Conservation (phyloP, 163 green algal genomes). For the Chlorella variabilis region DNA sequence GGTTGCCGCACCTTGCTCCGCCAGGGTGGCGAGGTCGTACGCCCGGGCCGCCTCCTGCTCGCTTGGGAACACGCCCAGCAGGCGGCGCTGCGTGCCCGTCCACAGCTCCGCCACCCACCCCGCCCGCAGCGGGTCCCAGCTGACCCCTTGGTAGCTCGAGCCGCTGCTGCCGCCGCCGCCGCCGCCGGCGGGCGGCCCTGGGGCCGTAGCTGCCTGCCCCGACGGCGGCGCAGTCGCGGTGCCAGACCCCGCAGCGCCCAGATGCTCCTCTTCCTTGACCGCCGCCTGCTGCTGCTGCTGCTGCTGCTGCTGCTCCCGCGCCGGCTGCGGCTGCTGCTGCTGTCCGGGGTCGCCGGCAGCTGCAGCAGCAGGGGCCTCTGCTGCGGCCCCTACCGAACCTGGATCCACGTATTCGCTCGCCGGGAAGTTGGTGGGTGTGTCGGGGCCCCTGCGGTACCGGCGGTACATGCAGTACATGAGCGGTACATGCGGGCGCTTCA, state of each 20-base stretch:
- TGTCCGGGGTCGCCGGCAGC: too few species aligned
- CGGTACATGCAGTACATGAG: too few species aligned
- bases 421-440: slow-evolving; percentile 60
- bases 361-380: background rate
- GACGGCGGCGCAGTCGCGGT: too few species aligned
- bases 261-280: too few species aligned
- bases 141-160: slow-evolving; percentile 5
- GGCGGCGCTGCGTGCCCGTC: background rate
- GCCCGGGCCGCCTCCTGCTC: slow-evolving; percentile 37
- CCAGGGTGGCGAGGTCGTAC: slow-evolving; percentile 38
- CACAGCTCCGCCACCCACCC: slow-evolving; percentile 41
- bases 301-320: background rate
- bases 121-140: background rate
- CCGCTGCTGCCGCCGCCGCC: background rate
- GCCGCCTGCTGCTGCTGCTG: background rate
- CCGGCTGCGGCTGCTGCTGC: background rate
- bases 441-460: slow-evolving; percentile 39
- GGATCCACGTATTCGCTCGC: background rate
- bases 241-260: too few species aligned
- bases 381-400: background rate
- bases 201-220: background rate
- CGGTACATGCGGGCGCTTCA: too few species aligned
- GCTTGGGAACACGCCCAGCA: slow-evolving; percentile 24
- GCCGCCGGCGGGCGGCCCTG: background rate
- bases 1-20: slow-evolving; percentile 14